Conservation (phyloP, 768 basidiomycete genomes). For the Lanmaoa rubissima region DNA sequence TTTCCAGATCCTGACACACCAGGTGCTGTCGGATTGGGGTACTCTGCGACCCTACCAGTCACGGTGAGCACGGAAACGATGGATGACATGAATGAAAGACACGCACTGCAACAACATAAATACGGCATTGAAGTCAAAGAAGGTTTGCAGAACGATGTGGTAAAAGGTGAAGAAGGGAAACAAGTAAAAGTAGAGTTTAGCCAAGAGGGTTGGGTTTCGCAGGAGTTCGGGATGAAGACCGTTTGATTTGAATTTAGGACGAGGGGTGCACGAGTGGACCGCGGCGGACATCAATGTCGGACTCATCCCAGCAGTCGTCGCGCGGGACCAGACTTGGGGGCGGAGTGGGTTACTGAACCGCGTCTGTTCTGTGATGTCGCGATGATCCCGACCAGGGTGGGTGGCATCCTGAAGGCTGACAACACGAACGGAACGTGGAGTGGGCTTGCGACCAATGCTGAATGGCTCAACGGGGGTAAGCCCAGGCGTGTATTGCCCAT, state of each 20-base stretch:
- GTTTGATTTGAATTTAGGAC: conserved; percentile 65
- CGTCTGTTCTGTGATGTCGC: conserved; percentile 53
- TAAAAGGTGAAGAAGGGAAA: conserved; percentile 71
- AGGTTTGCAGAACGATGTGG: conserved; percentile 74
- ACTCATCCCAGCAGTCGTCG: conserved; percentile 44
- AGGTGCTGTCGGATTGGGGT: conserved; percentile 66
- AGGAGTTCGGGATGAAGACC: conserved; percentile 69
- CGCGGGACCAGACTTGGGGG: conserved; percentile 58
- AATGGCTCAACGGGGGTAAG: conserved; percentile 31
- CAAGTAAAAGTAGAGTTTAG: conserved; percentile 62
- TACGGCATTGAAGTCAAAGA: conserved; percentile 86
- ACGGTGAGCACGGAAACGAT: conserved; percentile 12
- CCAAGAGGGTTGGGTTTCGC: conserved; percentile 53
- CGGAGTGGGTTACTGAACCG: conserved; percentile 40
- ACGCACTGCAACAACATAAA: conserved; percentile 84
- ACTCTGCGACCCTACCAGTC: conserved; percentile 61
- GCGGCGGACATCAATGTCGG: conserved; percentile 45
- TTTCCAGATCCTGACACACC: conserved; percentile 69
- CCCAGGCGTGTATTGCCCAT: conserved; percentile 37
- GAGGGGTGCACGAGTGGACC: conserved; percentile 35
- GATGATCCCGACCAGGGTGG: conserved; percentile 39
- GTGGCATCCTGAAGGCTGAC: conserved; percentile 62
- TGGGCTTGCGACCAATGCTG: conserved; percentile 67
- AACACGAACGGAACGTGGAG: conserved; percentile 79
- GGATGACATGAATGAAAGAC: neutral